These are phyloP conservation scores for Endoconidiophora polonica DNA, from an alignment of 2,329 filamentous ascomycete genomes.

Conservation along the genomic window DNA sequence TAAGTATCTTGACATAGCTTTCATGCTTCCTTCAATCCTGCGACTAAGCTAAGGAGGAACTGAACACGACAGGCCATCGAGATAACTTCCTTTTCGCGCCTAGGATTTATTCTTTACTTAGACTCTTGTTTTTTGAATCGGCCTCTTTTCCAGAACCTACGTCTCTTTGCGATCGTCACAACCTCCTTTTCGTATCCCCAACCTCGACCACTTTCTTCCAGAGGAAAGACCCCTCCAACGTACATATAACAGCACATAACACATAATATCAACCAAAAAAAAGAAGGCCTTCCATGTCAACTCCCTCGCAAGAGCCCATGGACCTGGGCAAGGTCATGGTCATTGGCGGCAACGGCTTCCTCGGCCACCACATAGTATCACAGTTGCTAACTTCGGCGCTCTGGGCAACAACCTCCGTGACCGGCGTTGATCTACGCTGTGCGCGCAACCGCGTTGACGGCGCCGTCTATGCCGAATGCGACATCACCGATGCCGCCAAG, in stretches of 20 bases:
- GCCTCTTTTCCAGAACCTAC: not conserved
- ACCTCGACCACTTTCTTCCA: not conserved
- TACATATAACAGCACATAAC: too few species aligned
- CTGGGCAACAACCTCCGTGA: slow-evolving; percentile 36
- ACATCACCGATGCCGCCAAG: slow-evolving; percentile 52
- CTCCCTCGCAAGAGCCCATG: not conserved
- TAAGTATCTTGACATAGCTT: not conserved
- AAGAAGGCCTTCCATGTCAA: too few species aligned
- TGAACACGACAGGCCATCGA: too few species aligned
- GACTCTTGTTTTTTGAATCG: too few species aligned
- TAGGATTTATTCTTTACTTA: too few species aligned
- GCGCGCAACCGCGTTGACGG: slow-evolving; percentile 46
- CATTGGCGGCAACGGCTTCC: slow-evolving; percentile 70
- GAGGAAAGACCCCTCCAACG: too few species aligned
- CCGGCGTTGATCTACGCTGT: slow-evolving; percentile 58
- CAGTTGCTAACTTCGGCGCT: slow-evolving; percentile 38
- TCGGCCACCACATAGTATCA: slow-evolving; percentile 68
- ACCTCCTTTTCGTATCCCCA: not conserved
- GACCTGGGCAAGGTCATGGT: slow-evolving; percentile 55
- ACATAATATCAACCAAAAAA: too few species aligned
- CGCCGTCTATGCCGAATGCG: slow-evolving; percentile 53
- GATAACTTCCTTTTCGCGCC: too few species aligned
- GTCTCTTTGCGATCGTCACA: not conserved
- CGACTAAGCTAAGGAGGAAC: not conserved
- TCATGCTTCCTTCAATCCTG: not conserved